These are phyloP conservation scores for Ballota nigra DNA, from an alignment of 257 asterid species.

Conservation along the genomic window DNA sequence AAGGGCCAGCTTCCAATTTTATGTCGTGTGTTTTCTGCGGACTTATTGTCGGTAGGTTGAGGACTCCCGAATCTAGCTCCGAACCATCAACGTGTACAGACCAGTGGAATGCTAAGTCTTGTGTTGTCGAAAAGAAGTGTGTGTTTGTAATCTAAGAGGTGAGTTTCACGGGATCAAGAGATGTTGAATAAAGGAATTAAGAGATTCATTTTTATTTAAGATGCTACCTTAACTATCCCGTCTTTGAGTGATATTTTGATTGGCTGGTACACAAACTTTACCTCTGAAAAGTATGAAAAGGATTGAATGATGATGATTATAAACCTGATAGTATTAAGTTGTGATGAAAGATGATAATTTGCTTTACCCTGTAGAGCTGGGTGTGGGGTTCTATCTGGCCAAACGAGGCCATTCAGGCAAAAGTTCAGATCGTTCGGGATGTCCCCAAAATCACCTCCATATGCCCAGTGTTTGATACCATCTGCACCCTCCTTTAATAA, in stretches of 20 bases:
- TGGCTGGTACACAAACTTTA: slow-evolving; percentile 87
- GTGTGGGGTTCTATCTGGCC: slow-evolving; percentile 99
- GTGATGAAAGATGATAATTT: slow-evolving; percentile 8
- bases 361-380: slow-evolving; percentile 80
- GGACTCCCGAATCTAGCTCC: slow-evolving; percentile 68
- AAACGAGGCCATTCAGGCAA: slow-evolving; percentile 80
- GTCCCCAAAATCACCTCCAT: slow-evolving; percentile 98
- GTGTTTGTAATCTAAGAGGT: slow-evolving; percentile 67
- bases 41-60: slow-evolving; percentile 50
- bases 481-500: slow-evolving; percentile 65
- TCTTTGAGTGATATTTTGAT: slow-evolving; percentile 70
- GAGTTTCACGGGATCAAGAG: slow-evolving; percentile 19
- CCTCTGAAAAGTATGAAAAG: slow-evolving; percentile 54
- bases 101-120: slow-evolving; percentile 76
- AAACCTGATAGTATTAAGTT: background rate
- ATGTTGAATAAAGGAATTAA: background rate
- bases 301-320: background rate
- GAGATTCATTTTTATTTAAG: slow-evolving; percentile 11
- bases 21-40: slow-evolving; percentile 57
- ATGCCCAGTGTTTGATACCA: slow-evolving; percentile 88
- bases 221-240: slow-evolving; percentile 66
- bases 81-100: slow-evolving; percentile 65
- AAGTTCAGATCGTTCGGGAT: slow-evolving; percentile 83
- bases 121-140: slow-evolving; percentile 75
- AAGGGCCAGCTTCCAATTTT: slow-evolving; percentile 73